phyloP scores from a whole-genome alignment of 139 green algal genomes.

The Astrephomene gubernaculifera region DNA sequence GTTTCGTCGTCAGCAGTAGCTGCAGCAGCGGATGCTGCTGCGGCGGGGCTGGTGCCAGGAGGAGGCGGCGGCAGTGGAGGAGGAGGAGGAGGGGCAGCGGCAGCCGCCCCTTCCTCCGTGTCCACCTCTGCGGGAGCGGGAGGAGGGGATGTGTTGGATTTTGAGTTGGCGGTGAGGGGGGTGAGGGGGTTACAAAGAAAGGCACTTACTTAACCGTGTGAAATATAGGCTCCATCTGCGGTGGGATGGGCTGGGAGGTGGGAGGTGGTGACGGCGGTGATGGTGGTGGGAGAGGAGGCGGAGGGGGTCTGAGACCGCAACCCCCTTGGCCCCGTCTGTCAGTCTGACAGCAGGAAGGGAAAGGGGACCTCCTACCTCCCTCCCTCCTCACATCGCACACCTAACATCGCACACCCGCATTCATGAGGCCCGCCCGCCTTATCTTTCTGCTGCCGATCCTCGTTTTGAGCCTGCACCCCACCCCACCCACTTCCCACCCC shows the following conservation, averaged over 20 bases:
- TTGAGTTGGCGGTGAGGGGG: conserved; percentile 75
- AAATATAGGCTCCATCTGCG: not conserved
- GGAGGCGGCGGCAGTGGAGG: not conserved
- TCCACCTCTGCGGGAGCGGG: not conserved
- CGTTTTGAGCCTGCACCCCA: not conserved
- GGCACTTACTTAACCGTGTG: too few species aligned
- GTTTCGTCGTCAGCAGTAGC: too few species aligned
- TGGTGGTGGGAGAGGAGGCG: not conserved
- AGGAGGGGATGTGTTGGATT: conserved; percentile 74
- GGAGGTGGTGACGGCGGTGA: conserved; percentile 1
- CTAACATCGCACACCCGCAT: too few species aligned
- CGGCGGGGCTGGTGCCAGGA: conserved; percentile 40
- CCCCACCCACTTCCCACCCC: not conserved
- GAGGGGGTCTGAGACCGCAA: not conserved
- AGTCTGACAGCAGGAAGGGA: too few species aligned
- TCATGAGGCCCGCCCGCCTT: too few species aligned
- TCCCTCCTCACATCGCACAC: too few species aligned
- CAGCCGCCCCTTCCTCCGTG: not conserved
- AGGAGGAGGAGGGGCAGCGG: not conserved
- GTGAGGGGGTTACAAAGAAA: conserved; percentile 23
- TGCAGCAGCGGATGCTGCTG: not conserved
- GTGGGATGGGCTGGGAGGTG: not conserved
- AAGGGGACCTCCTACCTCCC: too few species aligned
- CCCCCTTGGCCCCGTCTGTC: too few species aligned
- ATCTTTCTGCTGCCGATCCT: not conserved